Conservation (phyloP, 164 flowering plant species). For the Umbellularia californica region DNA sequence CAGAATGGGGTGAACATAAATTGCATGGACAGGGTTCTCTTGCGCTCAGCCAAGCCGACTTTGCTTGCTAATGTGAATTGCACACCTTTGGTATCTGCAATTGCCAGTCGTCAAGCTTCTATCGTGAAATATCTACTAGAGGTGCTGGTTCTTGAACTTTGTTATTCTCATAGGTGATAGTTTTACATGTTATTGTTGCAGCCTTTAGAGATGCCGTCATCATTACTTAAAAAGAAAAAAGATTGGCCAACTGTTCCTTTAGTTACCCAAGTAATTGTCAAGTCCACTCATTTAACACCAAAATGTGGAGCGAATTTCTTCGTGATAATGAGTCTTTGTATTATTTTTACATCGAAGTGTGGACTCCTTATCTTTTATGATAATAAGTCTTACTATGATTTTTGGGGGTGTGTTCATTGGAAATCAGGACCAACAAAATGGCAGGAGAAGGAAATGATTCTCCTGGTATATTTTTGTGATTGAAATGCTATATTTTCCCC, state of each 20-base stretch:
- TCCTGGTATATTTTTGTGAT: neutral
- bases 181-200: neutral
- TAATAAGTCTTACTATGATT: neutral
- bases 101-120: constrained; percentile 40
- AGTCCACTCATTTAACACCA: neutral
- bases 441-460: neutral
- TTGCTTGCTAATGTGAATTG: constrained; percentile 44
- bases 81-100: constrained; percentile 45
- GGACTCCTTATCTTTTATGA: neutral
- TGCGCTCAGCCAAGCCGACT: constrained; percentile 51
- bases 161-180: neutral
- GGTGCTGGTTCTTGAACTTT: constrained; percentile 19
- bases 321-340: too few relatives aligned
- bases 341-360: too few relatives aligned
- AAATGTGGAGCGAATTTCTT: too few relatives aligned
- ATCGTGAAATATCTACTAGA: constrained; percentile 39
- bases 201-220: neutral
- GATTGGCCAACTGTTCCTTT: neutral
- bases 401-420: neutral
- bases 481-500: neutral
- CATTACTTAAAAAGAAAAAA: neutral
- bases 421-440: neutral
- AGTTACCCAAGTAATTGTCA: neutral
- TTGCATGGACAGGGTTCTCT: constrained; percentile 38
- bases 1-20: constrained; percentile 45